Base-by-base conservation (phyloP, 371 early-diverging fungal genomes). In the Rhizopus stolonifer region DNA sequence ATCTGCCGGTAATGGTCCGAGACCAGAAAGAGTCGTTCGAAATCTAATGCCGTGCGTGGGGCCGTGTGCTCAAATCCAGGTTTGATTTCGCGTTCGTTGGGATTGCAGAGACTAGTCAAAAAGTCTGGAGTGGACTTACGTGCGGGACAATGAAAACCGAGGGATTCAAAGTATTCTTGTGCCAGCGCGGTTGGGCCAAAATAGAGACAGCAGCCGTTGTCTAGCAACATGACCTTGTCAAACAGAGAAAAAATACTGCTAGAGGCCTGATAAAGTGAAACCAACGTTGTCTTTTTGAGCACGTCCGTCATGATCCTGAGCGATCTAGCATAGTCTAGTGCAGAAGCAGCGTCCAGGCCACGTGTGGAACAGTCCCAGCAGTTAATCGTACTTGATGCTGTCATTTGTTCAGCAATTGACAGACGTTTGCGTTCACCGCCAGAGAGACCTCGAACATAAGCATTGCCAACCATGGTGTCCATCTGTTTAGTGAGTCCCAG, bases 381-480 rank as follows among this genome's bases (percentile, higher is more conserved):
- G 52, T 88, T 83, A 55, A 92, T 73, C 6, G 83, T 65, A 26
- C 88, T 86, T 17, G 73, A 72, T 1, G 89, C 82, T 2, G 93
- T 83, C 55, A 96, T 85, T 71, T 94, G 91, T 67, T 88, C 88
- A 19, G 90, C 94, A 54, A 94, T 91, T 1, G 86, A 82, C 13
- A 91, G 72, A 60, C 96, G 85, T 82, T 95, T 94, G 55, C 89
- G 80, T 74, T 87, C 93, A 51, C 95, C 95, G 58, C 88, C 96
- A 9, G 87, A 86, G 15, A 92, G 68, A 56, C 94, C 93, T 48
- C 91, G 88, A 23, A 89, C 70, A 44, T 82, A 83, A 1, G 87
- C 90, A 63, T 92, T 87, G 18, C 95, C 95, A 9, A 94, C 90
- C 47, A 87, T 73, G 4, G 91, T 87, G 63, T 93, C 70, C 49